Conservation (phyloP, 2,329 filamentous ascomycete species). For the Stemphylium vesicarium region DNA sequence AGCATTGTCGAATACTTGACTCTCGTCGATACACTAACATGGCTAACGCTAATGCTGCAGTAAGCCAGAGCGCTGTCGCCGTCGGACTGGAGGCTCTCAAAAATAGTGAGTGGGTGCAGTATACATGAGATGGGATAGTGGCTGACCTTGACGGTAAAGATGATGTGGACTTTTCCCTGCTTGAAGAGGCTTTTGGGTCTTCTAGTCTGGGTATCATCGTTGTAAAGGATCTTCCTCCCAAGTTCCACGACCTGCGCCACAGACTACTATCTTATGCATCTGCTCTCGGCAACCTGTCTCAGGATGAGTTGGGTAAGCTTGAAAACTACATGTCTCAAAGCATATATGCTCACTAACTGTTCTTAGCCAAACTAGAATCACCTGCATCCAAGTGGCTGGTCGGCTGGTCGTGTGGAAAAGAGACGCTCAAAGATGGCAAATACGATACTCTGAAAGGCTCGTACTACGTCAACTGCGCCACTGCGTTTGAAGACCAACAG, state of each 20-base stretch:
- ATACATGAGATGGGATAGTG: neutral
- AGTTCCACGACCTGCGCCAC: constrained; percentile 74
- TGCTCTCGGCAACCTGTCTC: constrained; percentile 82
- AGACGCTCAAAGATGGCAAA: constrained; percentile 77
- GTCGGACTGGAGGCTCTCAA: constrained; percentile 51
- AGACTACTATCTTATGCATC: constrained; percentile 84
- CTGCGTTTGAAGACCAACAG: constrained; percentile 65
- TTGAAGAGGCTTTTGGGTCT: constrained; percentile 85
- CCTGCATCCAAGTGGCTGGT: constrained; percentile 65
- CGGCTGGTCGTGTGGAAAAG: constrained; percentile 82
- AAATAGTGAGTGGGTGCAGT: constrained; percentile 47
- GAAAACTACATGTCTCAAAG: too few relatives aligned
- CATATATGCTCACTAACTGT: neutral
- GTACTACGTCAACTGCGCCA: constrained; percentile 81
- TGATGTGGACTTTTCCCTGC: constrained; percentile 69
- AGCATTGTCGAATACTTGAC: neutral
- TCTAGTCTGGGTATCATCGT: constrained; percentile 90
- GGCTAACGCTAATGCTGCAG: constrained; percentile 29
- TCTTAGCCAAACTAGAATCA: constrained; percentile 54
- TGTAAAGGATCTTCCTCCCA: constrained; percentile 80
- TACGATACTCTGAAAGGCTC: constrained; percentile 83
- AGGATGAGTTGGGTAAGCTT: constrained; percentile 69
- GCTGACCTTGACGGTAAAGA: constrained; percentile 52
- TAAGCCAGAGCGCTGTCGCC: constrained; percentile 38
- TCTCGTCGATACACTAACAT: constrained; percentile 3